phyloP scores from a whole-genome alignment of 2,329 filamentous ascomycete species.

The Trichoderma atrobrunneum region DNA sequence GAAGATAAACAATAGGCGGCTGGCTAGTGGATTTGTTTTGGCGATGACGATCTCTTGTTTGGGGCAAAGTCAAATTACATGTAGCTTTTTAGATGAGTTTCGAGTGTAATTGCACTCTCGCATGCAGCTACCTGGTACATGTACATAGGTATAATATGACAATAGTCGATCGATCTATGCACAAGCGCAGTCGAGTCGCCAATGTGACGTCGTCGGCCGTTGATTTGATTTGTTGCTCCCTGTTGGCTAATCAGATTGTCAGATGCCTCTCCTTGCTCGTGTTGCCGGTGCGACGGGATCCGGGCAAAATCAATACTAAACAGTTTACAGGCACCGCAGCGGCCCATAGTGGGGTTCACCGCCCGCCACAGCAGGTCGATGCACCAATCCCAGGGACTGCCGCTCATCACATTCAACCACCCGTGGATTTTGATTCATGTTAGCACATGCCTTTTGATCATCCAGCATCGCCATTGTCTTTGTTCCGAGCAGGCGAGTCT shows the following conservation, averaged over 20 bases:
- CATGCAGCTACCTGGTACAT: neutral
- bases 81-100: neutral
- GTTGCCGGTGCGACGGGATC: constrained; percentile 12
- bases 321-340: neutral
- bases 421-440: neutral
- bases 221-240: neutral
- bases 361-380: constrained; percentile 18
- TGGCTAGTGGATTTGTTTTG: constrained; percentile 1
- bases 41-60: neutral
- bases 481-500: neutral
- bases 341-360: constrained; percentile 24
- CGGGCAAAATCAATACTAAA: neutral
- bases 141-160: no score
- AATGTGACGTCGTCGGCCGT: neutral
- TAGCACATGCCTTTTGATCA: neutral
- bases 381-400: neutral
- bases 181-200: neutral
- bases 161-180: neutral
- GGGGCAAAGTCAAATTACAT: neutral
- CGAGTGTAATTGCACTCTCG: neutral
- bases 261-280: neutral
- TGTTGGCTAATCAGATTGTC: neutral
- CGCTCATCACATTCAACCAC: neutral
- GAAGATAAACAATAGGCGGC: neutral
- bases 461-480: neutral